A percentile compares a stretch with the other conserved stretches of the same genome.
Conservation (phyloP, 257 asterid species). For the Paraleonurus japonicus region DNA sequence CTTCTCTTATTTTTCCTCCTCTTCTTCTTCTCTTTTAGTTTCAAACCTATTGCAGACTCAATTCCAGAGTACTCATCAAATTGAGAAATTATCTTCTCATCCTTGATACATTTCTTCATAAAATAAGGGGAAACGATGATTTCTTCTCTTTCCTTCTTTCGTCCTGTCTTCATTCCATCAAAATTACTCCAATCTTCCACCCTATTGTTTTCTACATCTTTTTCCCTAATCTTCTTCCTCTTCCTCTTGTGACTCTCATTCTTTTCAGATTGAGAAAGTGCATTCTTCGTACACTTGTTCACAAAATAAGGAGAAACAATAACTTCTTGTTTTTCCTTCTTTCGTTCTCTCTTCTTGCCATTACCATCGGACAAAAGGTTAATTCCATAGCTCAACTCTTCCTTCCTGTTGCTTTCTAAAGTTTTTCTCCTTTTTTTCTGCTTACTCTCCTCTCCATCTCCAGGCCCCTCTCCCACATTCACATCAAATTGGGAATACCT, state of each 20-base stretch:
- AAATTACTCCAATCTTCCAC: not conserved
- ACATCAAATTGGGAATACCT: not conserved
- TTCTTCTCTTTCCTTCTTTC: not conserved
- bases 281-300: not conserved
- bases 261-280: not conserved
- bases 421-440: not conserved
- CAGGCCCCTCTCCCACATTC: not conserved
- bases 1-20: constrained; percentile 6
- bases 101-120: not conserved
- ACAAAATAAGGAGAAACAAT: constrained; percentile 20
- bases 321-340: not conserved
- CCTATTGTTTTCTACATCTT: not conserved
- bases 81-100: not conserved
- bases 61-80: not conserved
- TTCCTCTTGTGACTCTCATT: not conserved
- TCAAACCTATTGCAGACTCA: not conserved
- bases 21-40: not conserved
- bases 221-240: not conserved
- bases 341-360: constrained; percentile 6
- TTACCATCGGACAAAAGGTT: not conserved
- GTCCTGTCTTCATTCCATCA: constrained; percentile 9
- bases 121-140: constrained; percentile 15
- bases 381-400: not conserved
- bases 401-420: constrained; percentile 10
- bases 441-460: constrained; percentile 6